phyloP scores from a whole-genome alignment of 768 basidiomycete species.

The Nidularia sp. region DNA sequence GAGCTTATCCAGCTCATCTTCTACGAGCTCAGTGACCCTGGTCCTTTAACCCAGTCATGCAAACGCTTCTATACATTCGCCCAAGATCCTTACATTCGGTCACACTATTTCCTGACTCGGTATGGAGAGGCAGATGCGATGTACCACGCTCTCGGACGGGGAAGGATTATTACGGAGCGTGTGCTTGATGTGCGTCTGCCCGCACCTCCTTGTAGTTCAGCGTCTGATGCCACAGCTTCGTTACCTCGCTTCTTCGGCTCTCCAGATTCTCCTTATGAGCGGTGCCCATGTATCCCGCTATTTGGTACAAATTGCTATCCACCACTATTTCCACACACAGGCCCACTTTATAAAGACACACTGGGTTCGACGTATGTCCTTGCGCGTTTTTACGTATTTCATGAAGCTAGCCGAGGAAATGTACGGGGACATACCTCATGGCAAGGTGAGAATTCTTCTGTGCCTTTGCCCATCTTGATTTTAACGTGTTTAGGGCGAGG shows the following conservation, averaged over 20 bases:
- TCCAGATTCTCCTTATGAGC: conserved; percentile 66
- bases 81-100: conserved; percentile 71
- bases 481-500: conserved; percentile 47
- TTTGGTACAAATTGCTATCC: conserved; percentile 71
- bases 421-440: conserved; percentile 64
- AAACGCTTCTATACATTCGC: conserved; percentile 61
- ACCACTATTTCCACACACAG: conserved; percentile 73
- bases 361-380: conserved; percentile 67
- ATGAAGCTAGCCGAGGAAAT: conserved; percentile 50
- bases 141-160: conserved; percentile 72
- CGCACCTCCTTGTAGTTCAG: conserved; percentile 4
- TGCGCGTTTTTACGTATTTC: conserved; percentile 62
- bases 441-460: conserved; percentile 38
- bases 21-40: conserved; percentile 67
- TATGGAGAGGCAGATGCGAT: conserved; percentile 69
- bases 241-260: conserved; percentile 12
- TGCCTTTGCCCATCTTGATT: not conserved
- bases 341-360: conserved; percentile 70
- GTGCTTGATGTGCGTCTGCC: conserved; percentile 63
- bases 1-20: conserved; percentile 74
- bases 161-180: conserved; percentile 56
- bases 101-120: conserved; percentile 73
- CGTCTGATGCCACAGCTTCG: conserved; percentile 7
- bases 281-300: conserved; percentile 80
- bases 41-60: conserved; percentile 50